Percentiles rank a stretch among this genome's conserved stretches.
Conservation (phyloP, 805 yeast species). For the Ogataea zsoltii region DNA sequence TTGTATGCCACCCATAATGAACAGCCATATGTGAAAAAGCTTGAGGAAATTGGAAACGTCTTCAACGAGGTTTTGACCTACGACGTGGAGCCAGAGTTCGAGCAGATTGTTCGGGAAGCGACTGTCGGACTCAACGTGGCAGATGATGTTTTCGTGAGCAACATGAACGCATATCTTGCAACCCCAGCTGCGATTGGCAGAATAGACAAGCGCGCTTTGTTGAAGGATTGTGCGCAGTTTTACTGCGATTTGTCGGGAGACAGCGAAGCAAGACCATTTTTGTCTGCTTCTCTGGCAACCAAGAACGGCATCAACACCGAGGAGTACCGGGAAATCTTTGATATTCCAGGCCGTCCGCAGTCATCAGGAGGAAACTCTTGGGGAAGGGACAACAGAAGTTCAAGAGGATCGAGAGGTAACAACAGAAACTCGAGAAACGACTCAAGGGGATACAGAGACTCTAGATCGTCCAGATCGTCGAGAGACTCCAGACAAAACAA, state of each 20-base stretch:
- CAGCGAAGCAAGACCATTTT: constrained; percentile 16
- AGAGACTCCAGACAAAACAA: neutral
- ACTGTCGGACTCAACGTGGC: constrained; percentile 11
- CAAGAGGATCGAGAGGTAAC: neutral
- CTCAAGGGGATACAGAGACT: neutral
- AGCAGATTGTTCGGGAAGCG: constrained; percentile 10
- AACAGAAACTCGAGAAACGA: neutral
- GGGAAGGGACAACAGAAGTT: neutral
- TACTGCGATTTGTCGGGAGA: constrained; percentile 29
- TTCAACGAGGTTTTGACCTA: constrained; percentile 47
- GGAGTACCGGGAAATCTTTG: constrained; percentile 30
- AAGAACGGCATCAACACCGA: constrained; percentile 30
- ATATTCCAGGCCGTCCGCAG: constrained; percentile 30
- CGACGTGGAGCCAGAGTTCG: constrained; percentile 36
- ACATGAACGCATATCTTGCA: constrained; percentile 21
- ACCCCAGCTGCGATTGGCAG: constrained; percentile 30
- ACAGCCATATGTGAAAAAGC: constrained; percentile 49
- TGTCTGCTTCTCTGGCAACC: constrained; percentile 23
- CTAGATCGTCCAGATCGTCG: constrained; percentile 2
- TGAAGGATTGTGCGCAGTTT: constrained; percentile 36
- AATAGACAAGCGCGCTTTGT: constrained; percentile 32
- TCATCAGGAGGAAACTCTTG: neutral
- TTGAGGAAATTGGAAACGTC: constrained; percentile 54
- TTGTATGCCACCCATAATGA: constrained; percentile 61
- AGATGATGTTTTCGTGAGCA: constrained; percentile 17